Evolutionary conservation across 78 protist genomes (phyloP), one percentile per base, ranked within the genome.

Genomic region (Dictyostelium intermedium): DNA sequence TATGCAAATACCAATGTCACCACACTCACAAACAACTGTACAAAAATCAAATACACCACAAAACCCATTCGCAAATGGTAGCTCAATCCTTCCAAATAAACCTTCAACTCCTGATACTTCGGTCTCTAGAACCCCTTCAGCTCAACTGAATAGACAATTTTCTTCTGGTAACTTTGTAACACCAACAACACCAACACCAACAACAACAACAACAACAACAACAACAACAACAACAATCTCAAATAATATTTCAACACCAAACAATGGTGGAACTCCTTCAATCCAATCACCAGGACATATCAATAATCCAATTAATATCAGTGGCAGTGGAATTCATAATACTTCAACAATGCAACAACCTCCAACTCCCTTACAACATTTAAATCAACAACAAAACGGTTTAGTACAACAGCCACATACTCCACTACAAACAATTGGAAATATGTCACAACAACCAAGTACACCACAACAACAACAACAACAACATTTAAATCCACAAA

Each of bases 251-350:
- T 37, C 43, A 39, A 16, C 30, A 23, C 25, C 45, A 37, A 50
- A 50, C 5, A 50, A 50, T 50, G 61, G 61, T 50, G 61, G 61
- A 50, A n/a, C 73, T 8, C 27, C 73, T 20, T 25, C 73, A 63
- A 25, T 63, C 27, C 32, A n/a, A 63, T 27, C 73, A 63, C 32
- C 73, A 2, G 61, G 82, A 35, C 37, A 37, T 76, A 18, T 37
- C 16, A 76, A 39, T 76, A 76, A 79, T 79, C 84, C 84, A 34
- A 47, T 79, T 34, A 79, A 41, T 79, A 23, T 79, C 6, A 79
- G 45, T 47, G 83, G 80, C 14, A 34, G 43, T 73, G 35, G 35
- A 30, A n/a, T 69, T 27, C 30, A 69, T 69, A 73, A 35, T 34
- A 73, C n/a, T 32, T 2, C 82, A 23, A 16, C 23, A 13, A 7